Conservation (phyloP, 2,329 filamentous ascomycete genomes). For the Sphaerostilbella broomeana region DNA sequence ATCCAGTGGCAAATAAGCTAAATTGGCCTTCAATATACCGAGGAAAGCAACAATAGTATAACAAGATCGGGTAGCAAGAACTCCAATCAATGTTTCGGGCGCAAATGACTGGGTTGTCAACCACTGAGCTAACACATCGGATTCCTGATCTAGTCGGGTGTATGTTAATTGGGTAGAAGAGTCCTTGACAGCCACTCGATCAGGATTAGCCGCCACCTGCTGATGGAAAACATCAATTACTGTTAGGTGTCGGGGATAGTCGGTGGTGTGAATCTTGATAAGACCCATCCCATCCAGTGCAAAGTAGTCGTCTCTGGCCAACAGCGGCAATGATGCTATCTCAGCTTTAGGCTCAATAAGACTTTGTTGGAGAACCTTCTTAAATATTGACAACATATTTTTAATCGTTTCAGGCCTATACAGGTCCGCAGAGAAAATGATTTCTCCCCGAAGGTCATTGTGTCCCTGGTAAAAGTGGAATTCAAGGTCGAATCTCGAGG, state of each 20-base stretch:
- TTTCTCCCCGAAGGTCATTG: conserved; percentile 6
- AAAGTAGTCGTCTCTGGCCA: not conserved
- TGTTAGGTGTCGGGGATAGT: conserved; percentile 18
- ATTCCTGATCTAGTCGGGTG: conserved; percentile 15
- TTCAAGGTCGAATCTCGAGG: conserved; percentile 20
- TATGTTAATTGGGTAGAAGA: conserved; percentile 15
- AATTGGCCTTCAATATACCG: conserved; percentile 21
- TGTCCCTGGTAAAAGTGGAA: conserved; percentile 21
- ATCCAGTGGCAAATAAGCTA: conserved; percentile 23
- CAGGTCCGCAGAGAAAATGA: conserved; percentile 19
- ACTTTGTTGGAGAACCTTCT: conserved; percentile 14
- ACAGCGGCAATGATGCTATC: conserved; percentile 8
- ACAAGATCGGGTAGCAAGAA: conserved; percentile 17
- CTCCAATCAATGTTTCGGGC: conserved; percentile 16
- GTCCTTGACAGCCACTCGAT: conserved; percentile 18
- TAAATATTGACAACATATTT: conserved; percentile 15
- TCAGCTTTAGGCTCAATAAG: conserved; percentile 14
- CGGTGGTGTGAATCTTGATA: conserved; percentile 10
- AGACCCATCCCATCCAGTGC: conserved; percentile 16
- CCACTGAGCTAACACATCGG: conserved; percentile 16
- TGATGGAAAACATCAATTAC: conserved; percentile 20
- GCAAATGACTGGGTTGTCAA: conserved; percentile 8
- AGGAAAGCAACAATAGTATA: conserved; percentile 18
- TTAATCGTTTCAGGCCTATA: conserved; percentile 18
- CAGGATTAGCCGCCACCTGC: conserved; percentile 15